Evolutionary conservation across 75 land plant genomes (phyloP), one percentile per base, ranked within the genome.

Genomic region (Azolla pinnata): DNA sequence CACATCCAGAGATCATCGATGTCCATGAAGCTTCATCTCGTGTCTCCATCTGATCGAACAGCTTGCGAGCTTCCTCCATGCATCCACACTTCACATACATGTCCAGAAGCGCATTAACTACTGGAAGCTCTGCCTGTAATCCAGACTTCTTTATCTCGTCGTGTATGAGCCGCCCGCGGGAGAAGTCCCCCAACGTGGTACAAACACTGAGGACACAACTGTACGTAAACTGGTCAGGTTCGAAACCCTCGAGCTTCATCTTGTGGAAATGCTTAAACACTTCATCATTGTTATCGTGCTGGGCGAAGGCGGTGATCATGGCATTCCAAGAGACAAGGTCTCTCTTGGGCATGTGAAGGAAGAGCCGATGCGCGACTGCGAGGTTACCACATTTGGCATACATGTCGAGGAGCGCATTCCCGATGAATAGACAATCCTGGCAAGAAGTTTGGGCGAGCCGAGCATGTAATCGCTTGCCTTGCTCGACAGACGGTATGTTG

Each of bases 401-500:
- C 61, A 59, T 59, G 44, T 59, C 32, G 2, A 59, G 45, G 14
- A 59, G 61, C 2, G 44, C 53, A 59, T 27, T 59, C 5, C 31
- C 33, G 33, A 59, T 81, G 57, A 71, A 64, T 14, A 57, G 29
- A 48, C 70, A 53, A 35, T 51, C 60, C 18, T 63, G 35, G 53
- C 77, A 67, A 25, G 77, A 74, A 57, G 60, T 63, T 34, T 73
- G 69, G 32, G 74, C 24, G 0, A 35, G 68, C 40, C 57, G 73
- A 12, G 73, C 73, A 70, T 81, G 84, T 49, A 68, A 67, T 25
- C 67, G 74, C 45, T 9, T 30, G 0, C 81, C 84, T 46, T 70
- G 81, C 47, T 73, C 69, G 9, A 81, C 62, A 62, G 77, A 78
- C 35, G 75, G 67, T 52, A 57, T 68, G 12, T 29, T 59, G 5